Evolutionary conservation across 305 asterid genomes (phyloP).

Genomic region (Fraxinus greggii): DNA sequence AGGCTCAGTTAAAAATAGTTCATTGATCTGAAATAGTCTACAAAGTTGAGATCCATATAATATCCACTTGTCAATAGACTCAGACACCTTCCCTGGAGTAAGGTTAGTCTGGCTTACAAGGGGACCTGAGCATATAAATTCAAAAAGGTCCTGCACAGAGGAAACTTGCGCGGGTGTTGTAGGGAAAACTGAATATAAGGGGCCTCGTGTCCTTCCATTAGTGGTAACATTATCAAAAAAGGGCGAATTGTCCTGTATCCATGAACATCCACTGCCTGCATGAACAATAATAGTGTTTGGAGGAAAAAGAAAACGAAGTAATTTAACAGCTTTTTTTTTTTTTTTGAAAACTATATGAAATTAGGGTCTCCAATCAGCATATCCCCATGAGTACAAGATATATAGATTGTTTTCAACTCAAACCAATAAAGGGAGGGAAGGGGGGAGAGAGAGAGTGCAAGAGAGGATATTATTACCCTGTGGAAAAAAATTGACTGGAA

Average conservation of each 20-base stretch:
- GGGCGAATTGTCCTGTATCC: constrained; percentile 53
- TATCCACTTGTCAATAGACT: constrained; percentile 83
- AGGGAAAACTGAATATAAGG: constrained; percentile 42
- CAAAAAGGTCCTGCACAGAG: constrained; percentile 66
- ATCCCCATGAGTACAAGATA: neutral
- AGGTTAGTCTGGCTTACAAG: constrained; percentile 60
- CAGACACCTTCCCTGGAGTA: constrained; percentile 64
- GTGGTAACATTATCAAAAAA: constrained; percentile 22
- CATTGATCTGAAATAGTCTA: constrained; percentile 74
- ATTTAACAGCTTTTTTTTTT: neutral
- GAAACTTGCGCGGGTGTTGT: constrained; percentile 52
- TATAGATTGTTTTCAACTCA: neutral
- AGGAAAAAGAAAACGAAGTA: neutral
- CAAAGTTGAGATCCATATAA: constrained; percentile 73
- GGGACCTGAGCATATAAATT: constrained; percentile 78
- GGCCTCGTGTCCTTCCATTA: constrained; percentile 41
- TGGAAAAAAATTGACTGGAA: neutral
- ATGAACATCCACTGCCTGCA: constrained; percentile 57
- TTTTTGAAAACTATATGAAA: neutral
- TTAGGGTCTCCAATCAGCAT: neutral
- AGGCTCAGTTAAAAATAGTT: constrained; percentile 66
- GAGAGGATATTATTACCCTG: neutral
- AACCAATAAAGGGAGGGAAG: neutral
- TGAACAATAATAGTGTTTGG: constrained; percentile 7
- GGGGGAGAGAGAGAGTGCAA: too few relatives aligned